phyloP scores from a whole-genome alignment of 768 basidiomycete genomes.

The Trametes coccinea region DNA sequence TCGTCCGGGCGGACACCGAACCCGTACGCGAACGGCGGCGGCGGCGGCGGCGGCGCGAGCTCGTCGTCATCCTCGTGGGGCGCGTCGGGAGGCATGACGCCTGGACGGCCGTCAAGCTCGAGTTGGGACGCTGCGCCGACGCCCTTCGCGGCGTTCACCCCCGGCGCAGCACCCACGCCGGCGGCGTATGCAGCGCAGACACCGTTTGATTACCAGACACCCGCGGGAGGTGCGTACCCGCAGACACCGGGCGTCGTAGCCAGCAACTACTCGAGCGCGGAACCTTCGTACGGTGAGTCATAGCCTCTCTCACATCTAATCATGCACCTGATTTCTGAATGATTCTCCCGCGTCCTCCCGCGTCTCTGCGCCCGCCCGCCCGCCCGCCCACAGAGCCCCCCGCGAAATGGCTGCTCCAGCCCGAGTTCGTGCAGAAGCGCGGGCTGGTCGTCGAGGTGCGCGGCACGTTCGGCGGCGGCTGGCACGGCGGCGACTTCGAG shows the following conservation, averaged over 20 bases:
- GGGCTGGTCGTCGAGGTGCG: constrained; percentile 28
- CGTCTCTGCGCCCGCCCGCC: not conserved
- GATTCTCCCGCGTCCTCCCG: no score
- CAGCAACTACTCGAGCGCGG: constrained; percentile 2
- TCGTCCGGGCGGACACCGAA: constrained; percentile 48
- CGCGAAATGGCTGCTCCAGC: constrained; percentile 28
- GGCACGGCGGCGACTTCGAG: constrained; percentile 32
- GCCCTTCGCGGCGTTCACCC: constrained; percentile 32
- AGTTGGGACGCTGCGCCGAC: constrained; percentile 24
- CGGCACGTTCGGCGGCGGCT: constrained; percentile 24
- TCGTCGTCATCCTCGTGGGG: constrained; percentile 18
- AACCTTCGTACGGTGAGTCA: constrained; percentile 16
- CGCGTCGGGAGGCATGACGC: constrained; percentile 20
- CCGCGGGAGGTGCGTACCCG: constrained; percentile 11
- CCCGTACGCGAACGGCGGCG: constrained; percentile 34
- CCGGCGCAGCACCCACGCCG: constrained; percentile 51
- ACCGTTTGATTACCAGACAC: constrained; percentile 24
- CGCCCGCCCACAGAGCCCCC: constrained; percentile 14
- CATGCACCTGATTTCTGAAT: no score
- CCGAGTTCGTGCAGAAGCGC: constrained; percentile 19
- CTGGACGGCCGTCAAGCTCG: constrained; percentile 35
- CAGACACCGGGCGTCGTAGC: constrained; percentile 22
- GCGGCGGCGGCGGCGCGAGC: constrained; percentile 3
- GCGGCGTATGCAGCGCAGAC: constrained; percentile 21
- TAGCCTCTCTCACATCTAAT: not conserved